Base-by-base conservation (phyloP, 2,329 filamentous ascomycete genomes). In the Mycosphaerella sp. region DNA sequence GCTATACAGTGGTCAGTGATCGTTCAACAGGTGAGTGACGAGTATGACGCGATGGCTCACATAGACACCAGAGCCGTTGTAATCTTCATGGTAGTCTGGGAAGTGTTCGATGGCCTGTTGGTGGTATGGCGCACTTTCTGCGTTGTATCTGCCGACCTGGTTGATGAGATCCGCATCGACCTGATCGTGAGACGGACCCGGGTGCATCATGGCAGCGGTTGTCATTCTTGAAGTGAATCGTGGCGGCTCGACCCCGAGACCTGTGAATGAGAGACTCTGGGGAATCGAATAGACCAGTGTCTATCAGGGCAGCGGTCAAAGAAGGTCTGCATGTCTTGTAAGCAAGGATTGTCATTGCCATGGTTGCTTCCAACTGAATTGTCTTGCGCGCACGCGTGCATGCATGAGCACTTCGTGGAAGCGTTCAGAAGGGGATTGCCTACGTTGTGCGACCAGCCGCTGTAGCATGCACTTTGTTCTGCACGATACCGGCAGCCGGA, bases 91-190 rank as follows among this genome's bases (percentile, higher is more conserved):
- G 52, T 61, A 66, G 5, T 54, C 51, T 26, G 64, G 62, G 43
- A 64, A 66, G 38, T 71, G 63, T 61, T 70, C 70, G 40, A 64
- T 66, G 26, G 58, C 58, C 5, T 52, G 53, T 31, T 65, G 64
- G 34, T 54, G 58, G 5, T 53, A 49, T 32, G 65, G 65, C 48
- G 64, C 67, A 53, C 56, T 32, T 42, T 53, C 49, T 3, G 69
- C 68, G 59, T 73, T 75, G 65, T 74, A 74, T 61, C 72, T 69
- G 44, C 70, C 72, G 57, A 76, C 62, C 50, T 72, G 71, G 41
- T 44, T 23, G 41, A 71, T 69, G 32, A 76, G 64, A 45, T 69
- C 69, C 48, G 69, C 68, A 47, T 68, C 61, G 17, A 67, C 62
- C 40, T 53, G 49, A 17, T 61, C 61, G 14, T 55, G 59, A 41